These are phyloP conservation scores for Casaregolazyma lundiana DNA, from an alignment of 1,139 yeast species.

Conservation along the genomic window DNA sequence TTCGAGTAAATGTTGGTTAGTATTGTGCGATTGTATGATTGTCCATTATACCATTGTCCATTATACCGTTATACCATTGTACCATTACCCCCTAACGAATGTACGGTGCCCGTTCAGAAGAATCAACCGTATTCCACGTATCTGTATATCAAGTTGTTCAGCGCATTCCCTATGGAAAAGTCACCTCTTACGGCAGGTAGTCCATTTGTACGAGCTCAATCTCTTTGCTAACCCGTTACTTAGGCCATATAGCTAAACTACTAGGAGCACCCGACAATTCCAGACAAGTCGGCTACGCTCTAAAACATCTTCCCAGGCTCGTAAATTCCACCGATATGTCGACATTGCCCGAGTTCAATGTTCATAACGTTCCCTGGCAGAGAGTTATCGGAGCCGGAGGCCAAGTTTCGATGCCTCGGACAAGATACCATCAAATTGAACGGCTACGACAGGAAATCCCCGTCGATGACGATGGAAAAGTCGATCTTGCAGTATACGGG, in stretches of 20 bases:
- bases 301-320: slow-evolving; percentile 46
- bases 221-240: background rate
- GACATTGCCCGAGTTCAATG: slow-evolving; percentile 27
- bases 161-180: slow-evolving; percentile 59
- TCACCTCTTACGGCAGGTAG: slow-evolving; percentile 57
- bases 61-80: background rate
- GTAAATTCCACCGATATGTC: background rate
- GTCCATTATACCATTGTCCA: background rate
- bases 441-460: slow-evolving; percentile 49
- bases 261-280: slow-evolving; percentile 61
- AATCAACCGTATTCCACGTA: slow-evolving; percentile 53
- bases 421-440: slow-evolving; percentile 48
- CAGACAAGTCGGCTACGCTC: slow-evolving; percentile 67
- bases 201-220: background rate
- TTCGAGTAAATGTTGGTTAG: no score
- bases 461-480: slow-evolving; percentile 37
- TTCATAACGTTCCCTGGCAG: slow-evolving; percentile 70
- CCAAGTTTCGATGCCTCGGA: slow-evolving; percentile 41
- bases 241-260: slow-evolving; percentile 63
- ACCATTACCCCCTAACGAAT: background rate
- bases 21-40: no score
- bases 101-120: slow-evolving; percentile 38
- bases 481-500: slow-evolving; percentile 48
- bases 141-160: slow-evolving; percentile 55
- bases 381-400: slow-evolving; percentile 64